Base-by-base conservation (phyloP, 1,284 basidiomycete species). In the Mrakiaceae sp. region DNA sequence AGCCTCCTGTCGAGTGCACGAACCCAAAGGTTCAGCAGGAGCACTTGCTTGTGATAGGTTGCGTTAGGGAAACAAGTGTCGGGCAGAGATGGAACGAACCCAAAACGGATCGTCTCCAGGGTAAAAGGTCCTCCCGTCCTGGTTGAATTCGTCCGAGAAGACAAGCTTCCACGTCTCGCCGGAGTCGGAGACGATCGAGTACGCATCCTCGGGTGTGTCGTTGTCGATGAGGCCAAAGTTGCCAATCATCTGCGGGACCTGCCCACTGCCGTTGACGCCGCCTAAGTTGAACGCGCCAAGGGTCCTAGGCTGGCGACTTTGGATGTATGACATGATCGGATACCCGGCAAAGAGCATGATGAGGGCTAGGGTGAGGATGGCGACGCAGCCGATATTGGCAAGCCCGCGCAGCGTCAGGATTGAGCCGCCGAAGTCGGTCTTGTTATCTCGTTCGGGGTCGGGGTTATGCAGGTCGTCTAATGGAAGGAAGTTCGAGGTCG, bases 381-480 rank as follows among this genome's bases (percentile, higher is more conserved):
- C 64, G 10, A 92, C 77, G 74, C 87, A 90, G 10, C 89, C 89
- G 4, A 91, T 76, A 74, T 92, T 92, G 57, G 81, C 76, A 5
- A 90, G 68, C 39, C 89, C 88, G 72, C 89, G 81, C 58, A 74
- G 73, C 9, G 88, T 90, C 71, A 90, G 84, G 52, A 90, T 78
- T 59, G 78, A 80, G 4, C 85, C 83, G 51, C 83, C 81, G 62
- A 75, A 74, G 72, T 87, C 86, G 60, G 77, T 75, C 65, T 80
- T 81, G 66, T 79, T 74, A 71, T 88, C 86, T 55, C 86, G 79
- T 40, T 79, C 78, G 7, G 86, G 84, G 70, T 77, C 70, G 63
- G 72, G 67, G 59, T 70, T 68, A 70, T 66, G 64, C 69, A 63
- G 62, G 73, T 76, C 64, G 64, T 77, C 57, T 58, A 44, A 5